Conservation (phyloP, 805 yeast genomes). For the Candida nitratophila region DNA sequence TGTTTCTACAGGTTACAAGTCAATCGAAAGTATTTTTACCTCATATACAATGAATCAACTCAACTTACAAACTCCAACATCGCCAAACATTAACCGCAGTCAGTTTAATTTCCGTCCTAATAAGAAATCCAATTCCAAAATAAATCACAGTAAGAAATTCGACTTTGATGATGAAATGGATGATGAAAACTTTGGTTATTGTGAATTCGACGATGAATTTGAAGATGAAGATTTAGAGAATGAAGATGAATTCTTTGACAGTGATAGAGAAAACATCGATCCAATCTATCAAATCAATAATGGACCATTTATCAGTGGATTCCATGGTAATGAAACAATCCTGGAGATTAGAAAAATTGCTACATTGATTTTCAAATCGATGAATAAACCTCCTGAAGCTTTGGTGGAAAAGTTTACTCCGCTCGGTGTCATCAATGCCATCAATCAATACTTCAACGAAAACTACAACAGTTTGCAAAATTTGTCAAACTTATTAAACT, state of each 20-base stretch:
- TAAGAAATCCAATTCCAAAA: not conserved
- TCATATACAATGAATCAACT: constrained; percentile 8
- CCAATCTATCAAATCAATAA: constrained; percentile 29
- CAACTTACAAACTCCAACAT: constrained; percentile 13
- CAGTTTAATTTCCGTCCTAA: not conserved
- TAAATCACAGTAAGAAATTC: not conserved
- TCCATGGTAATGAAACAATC: constrained; percentile 34
- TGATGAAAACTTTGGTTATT: constrained; percentile 8
- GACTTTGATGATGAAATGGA: constrained; percentile 2
- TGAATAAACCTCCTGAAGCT: constrained; percentile 43
- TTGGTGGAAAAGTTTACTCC: constrained; percentile 42
- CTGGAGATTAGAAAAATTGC: constrained; percentile 34
- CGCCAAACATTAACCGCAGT: constrained; percentile 9
- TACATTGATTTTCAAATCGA: constrained; percentile 34
- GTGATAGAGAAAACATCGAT: constrained; percentile 27
- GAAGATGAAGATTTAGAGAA: constrained; percentile 12
- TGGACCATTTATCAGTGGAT: constrained; percentile 44
- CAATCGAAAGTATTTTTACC: constrained; percentile 20
- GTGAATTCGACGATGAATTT: not conserved
- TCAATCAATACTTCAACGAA: constrained; percentile 23
- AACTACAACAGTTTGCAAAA: constrained; percentile 3
- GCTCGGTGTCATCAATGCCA: constrained; percentile 47
- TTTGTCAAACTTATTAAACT: not conserved
- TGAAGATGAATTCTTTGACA: constrained; percentile 6
- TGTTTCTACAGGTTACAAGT: constrained; percentile 34